Conservation (phyloP, 495 filamentous ascomycete species). For the Neurospora terricola region DNA sequence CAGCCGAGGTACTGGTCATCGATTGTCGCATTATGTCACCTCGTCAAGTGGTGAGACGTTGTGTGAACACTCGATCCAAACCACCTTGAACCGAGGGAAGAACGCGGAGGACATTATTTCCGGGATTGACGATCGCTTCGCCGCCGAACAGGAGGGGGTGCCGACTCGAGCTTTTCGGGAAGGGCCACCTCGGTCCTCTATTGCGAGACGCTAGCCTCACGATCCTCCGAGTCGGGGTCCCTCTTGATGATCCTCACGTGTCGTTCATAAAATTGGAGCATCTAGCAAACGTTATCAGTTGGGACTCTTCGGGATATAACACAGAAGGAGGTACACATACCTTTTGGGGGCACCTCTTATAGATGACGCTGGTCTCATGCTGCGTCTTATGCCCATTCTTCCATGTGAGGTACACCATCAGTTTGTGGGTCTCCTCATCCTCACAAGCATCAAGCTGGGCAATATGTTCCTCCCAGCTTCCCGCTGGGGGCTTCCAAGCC, state of each 20-base stretch:
- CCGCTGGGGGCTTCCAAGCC: constrained; percentile 44
- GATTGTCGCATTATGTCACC: no score
- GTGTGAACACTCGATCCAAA: no score
- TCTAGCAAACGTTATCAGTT: constrained; percentile 25
- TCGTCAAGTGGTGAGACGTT: no score
- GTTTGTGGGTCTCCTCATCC: constrained; percentile 35
- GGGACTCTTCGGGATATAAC: not conserved
- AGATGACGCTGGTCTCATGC: constrained; percentile 44
- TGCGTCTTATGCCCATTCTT: constrained; percentile 50
- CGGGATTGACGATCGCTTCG: not conserved
- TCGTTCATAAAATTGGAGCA: constrained; percentile 51
- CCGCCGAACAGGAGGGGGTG: not conserved
- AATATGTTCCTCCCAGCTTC: constrained; percentile 50
- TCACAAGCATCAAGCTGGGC: constrained; percentile 46
- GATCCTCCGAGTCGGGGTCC: constrained; percentile 9
- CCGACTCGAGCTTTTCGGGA: not conserved
- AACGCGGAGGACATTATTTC: not conserved
- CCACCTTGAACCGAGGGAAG: not conserved
- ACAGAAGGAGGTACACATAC: constrained; percentile 22
- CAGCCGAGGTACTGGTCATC: no score
- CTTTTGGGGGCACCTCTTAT: constrained; percentile 51
- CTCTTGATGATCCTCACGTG: constrained; percentile 41
- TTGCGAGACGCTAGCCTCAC: not conserved
- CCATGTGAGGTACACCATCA: constrained; percentile 45
- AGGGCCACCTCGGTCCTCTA: not conserved